Conservation (phyloP, 2,329 filamentous ascomycete genomes). For the Colletotrichum sp. region DNA sequence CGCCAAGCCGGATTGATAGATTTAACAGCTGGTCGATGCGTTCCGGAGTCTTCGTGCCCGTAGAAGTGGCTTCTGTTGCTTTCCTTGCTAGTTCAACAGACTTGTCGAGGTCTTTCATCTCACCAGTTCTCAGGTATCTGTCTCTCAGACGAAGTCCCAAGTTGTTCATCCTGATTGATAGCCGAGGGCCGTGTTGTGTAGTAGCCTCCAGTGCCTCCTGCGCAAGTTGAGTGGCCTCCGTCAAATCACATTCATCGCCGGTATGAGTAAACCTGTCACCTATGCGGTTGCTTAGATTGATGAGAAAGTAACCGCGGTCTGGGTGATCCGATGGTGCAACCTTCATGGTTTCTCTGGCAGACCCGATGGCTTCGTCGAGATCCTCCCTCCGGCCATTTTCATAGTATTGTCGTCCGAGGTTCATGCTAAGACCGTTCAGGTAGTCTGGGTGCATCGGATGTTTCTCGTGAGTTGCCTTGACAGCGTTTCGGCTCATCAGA, state of each 20-base stretch:
- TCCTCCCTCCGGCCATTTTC: accelerated
- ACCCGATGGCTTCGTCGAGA: neutral
- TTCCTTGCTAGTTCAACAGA: neutral
- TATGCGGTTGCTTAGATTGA: neutral
- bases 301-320: neutral
- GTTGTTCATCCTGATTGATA: neutral
- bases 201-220: neutral
- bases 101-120: accelerated
- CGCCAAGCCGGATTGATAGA: neutral
- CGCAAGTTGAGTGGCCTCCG: neutral
- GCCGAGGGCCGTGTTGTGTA: neutral
- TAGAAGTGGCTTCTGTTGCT: neutral
- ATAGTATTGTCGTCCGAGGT: neutral
- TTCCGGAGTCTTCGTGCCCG: neutral
- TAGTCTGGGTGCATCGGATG: neutral
- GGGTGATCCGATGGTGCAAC: neutral
- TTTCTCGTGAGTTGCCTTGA: neutral
- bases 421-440: neutral
- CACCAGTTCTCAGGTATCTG: neutral
- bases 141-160: neutral
- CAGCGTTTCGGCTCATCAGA: neutral
- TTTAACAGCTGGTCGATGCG: neutral
- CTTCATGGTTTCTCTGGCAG: neutral
- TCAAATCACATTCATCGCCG: neutral
- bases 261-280: neutral